These are phyloP conservation scores for Lepiota brunneoincarnata DNA, from an alignment of 768 basidiomycete species.

Conservation along the genomic window DNA sequence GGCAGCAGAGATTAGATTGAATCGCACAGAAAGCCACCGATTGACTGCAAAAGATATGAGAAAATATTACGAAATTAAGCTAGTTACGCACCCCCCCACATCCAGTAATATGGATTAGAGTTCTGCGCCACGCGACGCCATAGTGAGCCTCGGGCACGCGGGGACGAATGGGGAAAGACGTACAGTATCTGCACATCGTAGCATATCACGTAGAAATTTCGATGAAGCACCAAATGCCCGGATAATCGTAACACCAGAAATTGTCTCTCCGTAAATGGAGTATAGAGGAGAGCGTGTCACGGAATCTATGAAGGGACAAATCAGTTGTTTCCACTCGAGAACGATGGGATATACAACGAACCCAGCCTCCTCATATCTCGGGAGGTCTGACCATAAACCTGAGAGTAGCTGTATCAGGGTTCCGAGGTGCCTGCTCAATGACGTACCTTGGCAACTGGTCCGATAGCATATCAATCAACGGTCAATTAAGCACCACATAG, in stretches of 20 bases:
- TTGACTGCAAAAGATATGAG: conserved; percentile 51
- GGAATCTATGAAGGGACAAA: conserved; percentile 31
- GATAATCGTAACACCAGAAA: conserved; percentile 44
- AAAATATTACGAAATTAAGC: not conserved
- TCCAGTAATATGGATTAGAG: conserved; percentile 83
- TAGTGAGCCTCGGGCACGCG: not conserved
- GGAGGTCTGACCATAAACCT: conserved; percentile 66
- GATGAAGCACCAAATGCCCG: conserved; percentile 88
- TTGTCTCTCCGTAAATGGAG: conserved; percentile 44
- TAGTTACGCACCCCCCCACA: conserved; percentile 68
- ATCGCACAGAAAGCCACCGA: conserved; percentile 87
- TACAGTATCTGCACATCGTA: conserved; percentile 78
- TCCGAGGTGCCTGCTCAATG: not conserved
- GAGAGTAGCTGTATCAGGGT: conserved; percentile 7
- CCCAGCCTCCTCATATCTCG: conserved; percentile 82
- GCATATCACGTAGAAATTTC: conserved; percentile 83
- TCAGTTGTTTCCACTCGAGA: not conserved
- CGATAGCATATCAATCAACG: conserved; percentile 1
- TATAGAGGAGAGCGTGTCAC: conserved; percentile 46
- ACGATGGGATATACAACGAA: conserved; percentile 25
- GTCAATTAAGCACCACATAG: not conserved
- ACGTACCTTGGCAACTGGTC: conserved; percentile 35
- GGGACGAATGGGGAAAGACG: conserved; percentile 20
- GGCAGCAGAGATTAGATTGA: conserved; percentile 74
- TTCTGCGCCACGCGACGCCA: conserved; percentile 27